phyloP scores from a whole-genome alignment of 495 filamentous ascomycete genomes.

The Penicillium manginii region DNA sequence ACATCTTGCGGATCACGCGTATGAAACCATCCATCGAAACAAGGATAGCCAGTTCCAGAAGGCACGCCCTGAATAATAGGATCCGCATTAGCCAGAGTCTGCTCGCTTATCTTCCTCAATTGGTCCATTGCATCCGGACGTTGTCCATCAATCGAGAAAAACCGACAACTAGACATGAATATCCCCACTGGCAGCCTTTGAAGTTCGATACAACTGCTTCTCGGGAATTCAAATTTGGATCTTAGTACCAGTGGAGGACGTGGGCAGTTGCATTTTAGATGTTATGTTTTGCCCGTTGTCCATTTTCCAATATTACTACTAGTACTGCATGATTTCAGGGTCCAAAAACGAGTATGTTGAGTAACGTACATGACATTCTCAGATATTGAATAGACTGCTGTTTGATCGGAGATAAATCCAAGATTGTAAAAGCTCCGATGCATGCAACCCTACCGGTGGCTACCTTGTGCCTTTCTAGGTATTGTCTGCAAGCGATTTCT shows the following conservation, averaged over 20 bases:
- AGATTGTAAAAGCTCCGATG: background rate
- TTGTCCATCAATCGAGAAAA: slow-evolving; percentile 12
- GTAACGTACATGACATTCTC: background rate
- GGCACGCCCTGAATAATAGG: slow-evolving; percentile 13
- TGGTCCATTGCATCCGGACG: slow-evolving; percentile 12
- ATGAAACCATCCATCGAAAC: slow-evolving; percentile 21
- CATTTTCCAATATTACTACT: no score
- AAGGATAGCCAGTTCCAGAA: slow-evolving; percentile 15
- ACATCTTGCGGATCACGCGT: slow-evolving; percentile 4
- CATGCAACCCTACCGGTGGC: background rate
- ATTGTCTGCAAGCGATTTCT: no score
- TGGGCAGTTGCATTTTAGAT: no score
- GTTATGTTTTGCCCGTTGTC: no score
- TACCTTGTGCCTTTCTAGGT: no score
- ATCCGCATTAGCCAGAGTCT: slow-evolving; percentile 18
- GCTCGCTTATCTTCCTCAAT: slow-evolving; percentile 12
- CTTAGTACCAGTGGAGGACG: no score
- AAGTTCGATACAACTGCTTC: no score
- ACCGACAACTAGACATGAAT: slow-evolving; percentile 13
- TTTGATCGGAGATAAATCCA: no score
- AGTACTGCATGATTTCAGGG: no score
- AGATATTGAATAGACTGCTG: no score
- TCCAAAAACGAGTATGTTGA: background rate
- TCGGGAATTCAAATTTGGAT: no score
- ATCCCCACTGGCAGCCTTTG: no score